phyloP scores from a whole-genome alignment of 768 basidiomycete genomes.

The Mycena maculata region DNA sequence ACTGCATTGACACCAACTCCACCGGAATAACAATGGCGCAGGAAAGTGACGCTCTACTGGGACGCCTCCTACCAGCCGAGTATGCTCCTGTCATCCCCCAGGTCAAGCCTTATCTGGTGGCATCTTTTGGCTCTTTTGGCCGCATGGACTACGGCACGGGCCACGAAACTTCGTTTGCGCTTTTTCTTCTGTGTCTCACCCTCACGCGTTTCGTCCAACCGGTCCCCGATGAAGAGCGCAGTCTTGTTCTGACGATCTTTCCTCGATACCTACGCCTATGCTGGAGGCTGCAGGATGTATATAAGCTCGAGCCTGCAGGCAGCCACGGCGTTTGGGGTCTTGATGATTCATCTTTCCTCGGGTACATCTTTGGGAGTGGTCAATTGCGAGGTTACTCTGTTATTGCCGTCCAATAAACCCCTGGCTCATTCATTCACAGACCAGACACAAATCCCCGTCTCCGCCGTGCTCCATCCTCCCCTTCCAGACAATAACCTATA shows the following conservation, averaged over 20 bases:
- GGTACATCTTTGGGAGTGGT: conserved; percentile 91
- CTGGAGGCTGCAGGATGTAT: conserved; percentile 89
- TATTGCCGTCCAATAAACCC: conserved; percentile 10
- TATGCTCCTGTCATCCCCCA: conserved; percentile 64
- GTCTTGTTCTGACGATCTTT: conserved; percentile 71
- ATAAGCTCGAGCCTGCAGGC: conserved; percentile 94
- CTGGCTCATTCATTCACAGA: conserved; percentile 53
- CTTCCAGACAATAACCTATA: conserved; percentile 81
- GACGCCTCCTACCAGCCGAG: conserved; percentile 58
- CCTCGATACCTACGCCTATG: conserved; percentile 83
- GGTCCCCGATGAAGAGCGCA: conserved; percentile 69
- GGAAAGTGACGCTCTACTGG: conserved; percentile 66
- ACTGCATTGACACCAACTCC: not conserved
- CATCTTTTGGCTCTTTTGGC: conserved; percentile 89
- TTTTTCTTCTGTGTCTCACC: conserved; percentile 81
- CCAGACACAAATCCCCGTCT: conserved; percentile 72
- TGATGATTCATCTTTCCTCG: conserved; percentile 91
- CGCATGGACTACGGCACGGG: conserved; percentile 98
- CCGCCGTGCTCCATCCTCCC: conserved; percentile 68
- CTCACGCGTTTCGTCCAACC: conserved; percentile 75
- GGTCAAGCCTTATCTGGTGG: conserved; percentile 80
- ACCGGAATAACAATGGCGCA: conserved; percentile 41
- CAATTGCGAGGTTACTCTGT: conserved; percentile 77
- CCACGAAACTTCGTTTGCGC: conserved; percentile 90
- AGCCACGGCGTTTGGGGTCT: conserved; percentile 99